Percentiles rank a stretch among this genome's conserved stretches.
These are phyloP conservation scores for Cladophialophora exuberans DNA, from an alignment of 2,329 filamentous ascomycete genomes.

Conservation along the genomic window DNA sequence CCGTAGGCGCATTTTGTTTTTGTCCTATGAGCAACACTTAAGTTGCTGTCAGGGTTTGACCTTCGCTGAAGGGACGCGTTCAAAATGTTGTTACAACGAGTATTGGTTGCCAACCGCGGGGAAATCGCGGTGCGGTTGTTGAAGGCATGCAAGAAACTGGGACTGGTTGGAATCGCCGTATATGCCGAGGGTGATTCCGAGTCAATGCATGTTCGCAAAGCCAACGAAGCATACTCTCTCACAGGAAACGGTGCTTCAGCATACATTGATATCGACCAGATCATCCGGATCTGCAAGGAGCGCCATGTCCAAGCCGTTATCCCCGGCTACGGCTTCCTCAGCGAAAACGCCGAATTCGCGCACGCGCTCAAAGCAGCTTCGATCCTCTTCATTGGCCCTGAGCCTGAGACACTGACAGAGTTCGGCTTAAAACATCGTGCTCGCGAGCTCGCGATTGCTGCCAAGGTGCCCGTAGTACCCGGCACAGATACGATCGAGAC, in stretches of 20 bases:
- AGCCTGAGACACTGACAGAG: not conserved
- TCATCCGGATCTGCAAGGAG: not conserved
- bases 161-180: not conserved
- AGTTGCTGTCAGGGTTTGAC: too few species aligned
- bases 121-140: conserved; percentile 7
- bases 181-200: not conserved
- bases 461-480: conserved; percentile 42
- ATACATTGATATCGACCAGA: not conserved
- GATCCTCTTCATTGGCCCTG: not conserved
- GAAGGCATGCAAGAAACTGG: conserved; percentile 1
- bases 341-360: not conserved
- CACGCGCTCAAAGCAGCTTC: not conserved
- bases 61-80: too few species aligned
- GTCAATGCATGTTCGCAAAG: not conserved
- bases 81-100: too few species aligned
- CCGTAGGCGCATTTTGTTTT: too few species aligned
- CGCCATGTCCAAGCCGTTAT: not conserved
- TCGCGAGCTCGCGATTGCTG: not conserved
- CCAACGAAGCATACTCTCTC: not conserved
- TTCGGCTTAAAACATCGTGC: conserved; percentile 3
- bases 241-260: not conserved
- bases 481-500: conserved; percentile 54
- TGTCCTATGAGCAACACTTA: too few species aligned
- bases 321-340: conserved; percentile 1
- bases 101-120: conserved; percentile 7